phyloP scores from a whole-genome alignment of 441 rosid species.

The Bocquillonia castaneifolia region DNA sequence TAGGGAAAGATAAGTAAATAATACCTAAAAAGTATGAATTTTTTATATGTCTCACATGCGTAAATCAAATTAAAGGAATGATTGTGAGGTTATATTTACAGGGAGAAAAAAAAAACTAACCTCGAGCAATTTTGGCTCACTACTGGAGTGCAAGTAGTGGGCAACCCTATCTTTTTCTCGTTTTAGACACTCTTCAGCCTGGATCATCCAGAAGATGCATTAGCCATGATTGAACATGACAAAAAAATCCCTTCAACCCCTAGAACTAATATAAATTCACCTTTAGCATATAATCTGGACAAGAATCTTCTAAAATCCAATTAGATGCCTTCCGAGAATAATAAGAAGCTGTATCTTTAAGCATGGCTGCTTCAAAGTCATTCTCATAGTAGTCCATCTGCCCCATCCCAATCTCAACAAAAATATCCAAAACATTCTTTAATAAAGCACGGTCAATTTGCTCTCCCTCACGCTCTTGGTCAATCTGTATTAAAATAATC shows the following conservation, averaged over 20 bases:
- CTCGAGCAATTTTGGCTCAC: constrained; percentile 87
- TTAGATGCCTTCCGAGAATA: constrained; percentile 86
- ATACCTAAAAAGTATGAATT: too few species aligned
- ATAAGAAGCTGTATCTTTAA: constrained; percentile 70
- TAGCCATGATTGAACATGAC: constrained; percentile 5
- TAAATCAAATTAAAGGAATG: too few species aligned
- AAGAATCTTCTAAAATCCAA: constrained; percentile 89
- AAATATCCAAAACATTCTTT: constrained; percentile 86
- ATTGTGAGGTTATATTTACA: neutral
- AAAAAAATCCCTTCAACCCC: neutral
- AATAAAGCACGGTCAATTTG: constrained; percentile 78
- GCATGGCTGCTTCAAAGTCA: constrained; percentile 82
- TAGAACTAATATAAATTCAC: constrained; percentile 24
- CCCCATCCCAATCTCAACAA: constrained; percentile 94
- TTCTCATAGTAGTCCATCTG: constrained; percentile 66
- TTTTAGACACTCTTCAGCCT: constrained; percentile 94
- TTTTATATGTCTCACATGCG: too few species aligned
- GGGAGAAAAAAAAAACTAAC: constrained; percentile 36
- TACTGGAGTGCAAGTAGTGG: constrained; percentile 80
- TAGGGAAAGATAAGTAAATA: neutral
- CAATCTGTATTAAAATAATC: constrained; percentile 45
- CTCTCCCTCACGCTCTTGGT: constrained; percentile 92
- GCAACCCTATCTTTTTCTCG: constrained; percentile 93
- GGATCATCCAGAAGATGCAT: constrained; percentile 26
- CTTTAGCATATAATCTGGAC: constrained; percentile 87